phyloP scores from a whole-genome alignment of 2,329 filamentous ascomycete species.

The Aspergillus clavatus region DNA sequence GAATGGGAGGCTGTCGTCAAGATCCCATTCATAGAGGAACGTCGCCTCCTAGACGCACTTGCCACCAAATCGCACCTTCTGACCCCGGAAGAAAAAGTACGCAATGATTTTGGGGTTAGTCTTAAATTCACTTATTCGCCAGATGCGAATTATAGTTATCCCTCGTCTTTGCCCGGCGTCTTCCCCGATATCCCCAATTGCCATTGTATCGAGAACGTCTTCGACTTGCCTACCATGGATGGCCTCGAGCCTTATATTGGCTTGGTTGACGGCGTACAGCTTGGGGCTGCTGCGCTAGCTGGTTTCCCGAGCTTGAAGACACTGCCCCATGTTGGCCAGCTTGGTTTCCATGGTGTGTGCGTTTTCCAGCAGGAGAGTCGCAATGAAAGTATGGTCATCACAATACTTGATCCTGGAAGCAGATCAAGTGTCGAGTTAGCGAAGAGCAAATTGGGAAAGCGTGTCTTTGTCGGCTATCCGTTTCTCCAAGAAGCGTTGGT shows the following conservation, averaged over 20 bases:
- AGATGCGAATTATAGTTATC: constrained; percentile 74
- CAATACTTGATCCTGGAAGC: constrained; percentile 67
- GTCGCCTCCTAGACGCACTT: constrained; percentile 79
- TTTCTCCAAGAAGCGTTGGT: constrained; percentile 94
- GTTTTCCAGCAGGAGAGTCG: constrained; percentile 95
- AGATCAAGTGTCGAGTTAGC: constrained; percentile 68
- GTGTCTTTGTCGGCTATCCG: constrained; percentile 87
- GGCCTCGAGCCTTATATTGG: constrained; percentile 81
- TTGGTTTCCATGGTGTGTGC: constrained; percentile 84
- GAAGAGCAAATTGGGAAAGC: constrained; percentile 73
- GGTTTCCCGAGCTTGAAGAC: constrained; percentile 90
- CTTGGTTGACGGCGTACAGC: constrained; percentile 74
- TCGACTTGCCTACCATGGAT: constrained; percentile 87
- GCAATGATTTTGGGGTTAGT: constrained; percentile 88
- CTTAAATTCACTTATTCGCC: constrained; percentile 87
- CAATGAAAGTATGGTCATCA: constrained; percentile 94
- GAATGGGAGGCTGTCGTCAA: constrained; percentile 99
- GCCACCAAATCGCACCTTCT: constrained; percentile 73
- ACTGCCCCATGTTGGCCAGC: constrained; percentile 71
- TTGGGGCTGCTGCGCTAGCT: constrained; percentile 77
- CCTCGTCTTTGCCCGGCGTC: constrained; percentile 78
- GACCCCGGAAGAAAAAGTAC: constrained; percentile 68
- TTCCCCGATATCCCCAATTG: constrained; percentile 87
- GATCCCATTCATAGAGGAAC: constrained; percentile 96
- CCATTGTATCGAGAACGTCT: constrained; percentile 91